Percentiles rank a stretch among this genome's conserved stretches.
Evolutionary conservation across 768 basidiomycete species (phyloP).

Genomic region (Paxillus involutus): DNA sequence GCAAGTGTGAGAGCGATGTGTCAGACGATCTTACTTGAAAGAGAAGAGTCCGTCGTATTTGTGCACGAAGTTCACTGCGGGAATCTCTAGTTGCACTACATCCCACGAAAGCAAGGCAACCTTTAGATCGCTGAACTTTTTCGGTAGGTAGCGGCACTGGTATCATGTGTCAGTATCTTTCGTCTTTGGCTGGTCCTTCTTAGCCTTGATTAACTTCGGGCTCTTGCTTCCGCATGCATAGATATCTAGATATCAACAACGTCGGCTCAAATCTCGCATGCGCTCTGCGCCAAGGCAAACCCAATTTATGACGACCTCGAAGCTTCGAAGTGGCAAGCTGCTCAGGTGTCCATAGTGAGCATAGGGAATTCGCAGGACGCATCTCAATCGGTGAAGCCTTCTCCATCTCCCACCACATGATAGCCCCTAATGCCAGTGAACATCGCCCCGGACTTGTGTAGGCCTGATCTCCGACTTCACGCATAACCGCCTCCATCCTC

Average conservation of each 20-base stretch:
- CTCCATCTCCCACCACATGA: neutral
- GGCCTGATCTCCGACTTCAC: constrained; percentile 40
- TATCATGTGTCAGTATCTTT: too few species aligned
- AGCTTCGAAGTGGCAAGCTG: constrained; percentile 74
- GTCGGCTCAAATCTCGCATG: constrained; percentile 67
- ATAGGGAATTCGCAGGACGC: constrained; percentile 73
- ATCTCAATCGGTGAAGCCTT: too few species aligned
- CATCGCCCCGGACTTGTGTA: neutral
- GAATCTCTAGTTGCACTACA: constrained; percentile 70
- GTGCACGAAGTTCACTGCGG: constrained; percentile 72
- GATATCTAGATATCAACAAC: constrained; percentile 87
- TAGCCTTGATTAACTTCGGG: neutral
- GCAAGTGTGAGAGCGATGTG: too few species aligned
- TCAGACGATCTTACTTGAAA: constrained; percentile 59
- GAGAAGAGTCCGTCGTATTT: constrained; percentile 70
- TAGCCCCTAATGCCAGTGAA: neutral
- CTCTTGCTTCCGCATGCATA: constrained; percentile 23
- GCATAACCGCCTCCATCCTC: constrained; percentile 55
- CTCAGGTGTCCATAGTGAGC: constrained; percentile 82
- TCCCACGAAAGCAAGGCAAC: too few species aligned
- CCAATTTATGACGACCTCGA: constrained; percentile 61
- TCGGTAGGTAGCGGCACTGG: too few species aligned
- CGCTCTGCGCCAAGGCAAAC: constrained; percentile 59
- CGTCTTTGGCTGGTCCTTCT: too few species aligned
- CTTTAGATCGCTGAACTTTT: too few species aligned